Base-by-base conservation (phyloP, 73 alveolate species). In the Paramecium sonneborni region DNA sequence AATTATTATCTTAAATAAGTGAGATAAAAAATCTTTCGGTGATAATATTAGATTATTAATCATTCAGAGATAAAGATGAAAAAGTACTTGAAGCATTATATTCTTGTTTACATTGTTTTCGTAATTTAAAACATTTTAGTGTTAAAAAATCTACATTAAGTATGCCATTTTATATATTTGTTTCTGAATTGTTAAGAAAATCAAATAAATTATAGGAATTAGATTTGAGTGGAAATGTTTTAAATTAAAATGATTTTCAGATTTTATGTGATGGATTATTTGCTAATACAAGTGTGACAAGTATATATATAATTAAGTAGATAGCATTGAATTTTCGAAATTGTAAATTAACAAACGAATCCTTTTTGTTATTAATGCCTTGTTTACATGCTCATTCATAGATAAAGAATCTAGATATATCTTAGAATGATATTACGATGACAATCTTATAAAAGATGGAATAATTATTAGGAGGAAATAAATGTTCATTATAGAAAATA, bases 151-250 rank as follows among this genome's bases (percentile, higher is more conserved):
- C 62, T 79, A 38, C 24, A 12, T 12, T 79, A 2, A 44, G 46
- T 38, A 10, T 20, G 11, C 6, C 46, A 21, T 43, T 79, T 11
- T 79, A 24, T 34, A 76, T 37, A 14, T 39, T 79, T 39, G 26
- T 79, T 10, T 23, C 44, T 20, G 37, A 23, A 23, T 46, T 79
- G 26, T 37, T 79, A 9, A 46, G 55, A 12, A 41, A 20, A 34
- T 8, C 76, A 0, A 21, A 23, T 14, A 79, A 79, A 46, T 44
- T 79, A 20, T 18, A 9, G 14, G 90, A 79, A 38, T 44, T 79
- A 79, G 90, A 79, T 79, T 14, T 79, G 21, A 43, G 76, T 46
- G 90, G 55, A 5, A 79, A 79, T 46, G 55, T 21, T 1, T 23
- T 26, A 9, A 62, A 62, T 62, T 1, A 23, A 12, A 30, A 62